phyloP scores from a whole-genome alignment of 2,329 filamentous ascomycete genomes.

The Trichoderma sp. region DNA sequence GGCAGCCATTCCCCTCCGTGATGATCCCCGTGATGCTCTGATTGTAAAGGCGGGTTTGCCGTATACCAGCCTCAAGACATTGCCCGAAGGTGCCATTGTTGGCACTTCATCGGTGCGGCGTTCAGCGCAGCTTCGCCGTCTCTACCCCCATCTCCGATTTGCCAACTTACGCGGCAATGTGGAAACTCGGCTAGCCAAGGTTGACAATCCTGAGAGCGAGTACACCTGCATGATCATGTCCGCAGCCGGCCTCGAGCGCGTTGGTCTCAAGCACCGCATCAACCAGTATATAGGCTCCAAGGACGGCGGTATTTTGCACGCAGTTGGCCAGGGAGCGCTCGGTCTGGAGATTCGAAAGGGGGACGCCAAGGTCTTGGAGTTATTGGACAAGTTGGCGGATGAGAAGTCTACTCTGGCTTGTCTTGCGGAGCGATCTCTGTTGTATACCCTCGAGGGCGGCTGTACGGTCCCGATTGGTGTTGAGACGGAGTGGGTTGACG shows the following conservation, averaged over 20 bases:
- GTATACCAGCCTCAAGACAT: neutral
- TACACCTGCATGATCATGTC: constrained; percentile 17
- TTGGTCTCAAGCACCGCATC: constrained; percentile 15
- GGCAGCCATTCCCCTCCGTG: constrained; percentile 10
- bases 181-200: constrained; percentile 14
- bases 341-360: constrained; percentile 16
- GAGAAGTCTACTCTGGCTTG: constrained; percentile 3
- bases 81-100: constrained; percentile 11
- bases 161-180: constrained; percentile 15
- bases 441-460: constrained; percentile 10
- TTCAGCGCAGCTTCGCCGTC: constrained; percentile 4
- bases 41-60: constrained; percentile 11
- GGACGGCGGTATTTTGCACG: constrained; percentile 10
- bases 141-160: constrained; percentile 11
- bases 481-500: constrained; percentile 13
- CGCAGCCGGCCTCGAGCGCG: constrained; percentile 7
- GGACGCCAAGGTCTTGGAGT: neutral
- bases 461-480: constrained; percentile 13
- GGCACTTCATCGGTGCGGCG: constrained; percentile 14
- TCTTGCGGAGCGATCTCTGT: constrained; percentile 12
- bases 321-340: constrained; percentile 13
- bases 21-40: constrained; percentile 15
- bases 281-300: constrained; percentile 15
- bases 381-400: neutral
- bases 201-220: constrained; percentile 4